These are phyloP conservation scores for Neonectria sp. DNA, from an alignment of 2,329 filamentous ascomycete genomes.

Conservation along the genomic window DNA sequence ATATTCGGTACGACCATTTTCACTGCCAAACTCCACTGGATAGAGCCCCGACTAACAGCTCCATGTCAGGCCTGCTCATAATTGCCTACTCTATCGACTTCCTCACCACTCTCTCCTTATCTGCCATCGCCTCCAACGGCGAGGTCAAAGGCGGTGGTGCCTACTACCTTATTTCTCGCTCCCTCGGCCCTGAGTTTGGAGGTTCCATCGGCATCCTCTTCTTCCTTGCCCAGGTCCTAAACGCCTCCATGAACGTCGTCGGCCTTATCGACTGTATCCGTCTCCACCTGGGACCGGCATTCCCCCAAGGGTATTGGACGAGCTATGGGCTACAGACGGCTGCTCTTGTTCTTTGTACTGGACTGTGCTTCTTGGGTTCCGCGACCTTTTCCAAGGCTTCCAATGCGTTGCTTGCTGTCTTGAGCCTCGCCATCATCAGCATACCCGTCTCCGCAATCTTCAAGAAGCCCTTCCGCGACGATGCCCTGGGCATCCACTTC, in stretches of 20 bases:
- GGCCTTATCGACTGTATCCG: slow-evolving; percentile 87
- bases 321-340: slow-evolving; percentile 82
- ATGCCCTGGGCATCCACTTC: slow-evolving; percentile 77
- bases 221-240: slow-evolving; percentile 91
- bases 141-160: slow-evolving; percentile 90
- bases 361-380: slow-evolving; percentile 84
- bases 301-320: slow-evolving; percentile 83
- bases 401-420: slow-evolving; percentile 79
- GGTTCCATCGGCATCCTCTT: slow-evolving; percentile 91
- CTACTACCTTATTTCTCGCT: slow-evolving; percentile 90
- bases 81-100: slow-evolving; percentile 86
- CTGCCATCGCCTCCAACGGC: slow-evolving; percentile 90
- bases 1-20: slow-evolving; percentile 75
- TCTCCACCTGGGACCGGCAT: slow-evolving; percentile 78
- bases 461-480: slow-evolving; percentile 76
- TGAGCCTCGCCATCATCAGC: slow-evolving; percentile 82
- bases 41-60: slow-evolving; percentile 1
- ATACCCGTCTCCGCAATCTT: slow-evolving; percentile 85
- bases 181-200: slow-evolving; percentile 89
- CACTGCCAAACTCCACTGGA: background rate
- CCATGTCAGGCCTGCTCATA: slow-evolving; percentile 74
- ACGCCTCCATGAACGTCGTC: slow-evolving; percentile 89
- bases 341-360: slow-evolving; percentile 79
- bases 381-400: slow-evolving; percentile 85
- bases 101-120: slow-evolving; percentile 88